Base-by-base conservation (phyloP, 2,329 filamentous ascomycete genomes). In the Microsporum canis region DNA sequence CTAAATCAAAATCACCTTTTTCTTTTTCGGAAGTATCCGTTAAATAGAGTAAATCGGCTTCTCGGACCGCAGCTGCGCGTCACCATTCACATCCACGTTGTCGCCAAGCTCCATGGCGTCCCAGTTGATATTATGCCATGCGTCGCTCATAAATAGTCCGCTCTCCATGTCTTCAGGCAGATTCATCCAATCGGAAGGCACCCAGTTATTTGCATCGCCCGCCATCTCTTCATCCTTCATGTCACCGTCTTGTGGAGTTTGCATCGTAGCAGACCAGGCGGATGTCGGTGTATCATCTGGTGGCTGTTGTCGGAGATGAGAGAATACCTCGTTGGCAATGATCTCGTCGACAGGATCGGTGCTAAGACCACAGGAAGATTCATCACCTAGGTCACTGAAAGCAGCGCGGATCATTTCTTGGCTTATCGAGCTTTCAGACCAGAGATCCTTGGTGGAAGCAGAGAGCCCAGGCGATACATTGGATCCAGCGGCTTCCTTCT, bases 241-340 rank as follows among this genome's bases (percentile, higher is more conserved):
- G 6, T 76, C 73, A 47, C 66, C 69, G 49, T 72, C 71, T 60
- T 71, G 72, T 1, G 74, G 73, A 1, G 73, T 76, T 63, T 73
- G 66, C 34, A 72, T 73, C 60, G 70, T 68, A 53, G 70, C 61
- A 23, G 67, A 69, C 27, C 63, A 67, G 57, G 75, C 73, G 23
- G 71, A 66, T 2, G 74, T 75, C 61, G 75, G 72, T 3, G 73
- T 73, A 0, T 73, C 75, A 56, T 73, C 69, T 41, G 73, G 67
- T 3, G 68, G 64, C 45, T 53, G 49, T 2, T 34, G 49, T 3
- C 71, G 71, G 3, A 66, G 68, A 43, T 67, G 67, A 36, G 64
- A 67, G 58, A 74, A 75, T 68, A 71, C 71, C 41, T 75, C 71
- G 1, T 70, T 61, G 39, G 72, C 71, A 57, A 75, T 64, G 49